Evolutionary conservation across 805 yeast species (phyloP), one percentile per base, ranked within the genome.

Genomic region (Nakazawaea ernobii): DNA sequence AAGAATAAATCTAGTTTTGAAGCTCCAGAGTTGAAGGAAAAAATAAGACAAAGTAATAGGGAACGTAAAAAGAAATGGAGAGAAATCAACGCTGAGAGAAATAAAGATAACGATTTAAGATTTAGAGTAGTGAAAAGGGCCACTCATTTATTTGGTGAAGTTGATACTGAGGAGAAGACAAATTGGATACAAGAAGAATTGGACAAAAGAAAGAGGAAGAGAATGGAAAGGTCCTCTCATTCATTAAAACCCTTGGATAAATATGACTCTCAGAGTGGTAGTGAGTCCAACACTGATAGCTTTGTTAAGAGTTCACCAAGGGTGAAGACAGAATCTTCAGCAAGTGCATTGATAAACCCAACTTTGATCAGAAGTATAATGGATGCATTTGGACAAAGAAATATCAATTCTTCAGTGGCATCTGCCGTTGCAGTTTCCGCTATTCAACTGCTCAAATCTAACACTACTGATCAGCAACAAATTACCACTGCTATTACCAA

Each of bases 41-140:
- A 79, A 51, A 69, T 82, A 9, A 67, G 90, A 42, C 55, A 74
- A 26, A 91, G 81, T 42, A 88, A 88, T 57, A 69, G 95, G 42
- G 86, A 81, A 46, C 69, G 96, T 17, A 88, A 88, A 67, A 82
- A 85, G 66, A 76, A 78, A 54, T 88, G 96, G 96, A 73, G 96
- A 57, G 91, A 81, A 53, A 82, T 79, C 27, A 89, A 92, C 59
- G 75, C 78, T 8, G 84, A 84, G 50, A 73, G 94, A 53, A 91
- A 91, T 63, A 84, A 87, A 67, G 96, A 90, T 61, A 84, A 88
- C 57, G 98, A 92, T 59, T 69, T 92, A 46, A 73, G 95, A 45
- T 79, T 86, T 0, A 71, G 98, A 47, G 82, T 92, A 17, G 74
- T 77, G 53, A 84, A 83, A 53, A 71, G 94, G 36, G 97, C 97